phyloP scores from a whole-genome alignment of 2,329 filamentous ascomycete genomes.

The Talaromyces pinophilus region DNA sequence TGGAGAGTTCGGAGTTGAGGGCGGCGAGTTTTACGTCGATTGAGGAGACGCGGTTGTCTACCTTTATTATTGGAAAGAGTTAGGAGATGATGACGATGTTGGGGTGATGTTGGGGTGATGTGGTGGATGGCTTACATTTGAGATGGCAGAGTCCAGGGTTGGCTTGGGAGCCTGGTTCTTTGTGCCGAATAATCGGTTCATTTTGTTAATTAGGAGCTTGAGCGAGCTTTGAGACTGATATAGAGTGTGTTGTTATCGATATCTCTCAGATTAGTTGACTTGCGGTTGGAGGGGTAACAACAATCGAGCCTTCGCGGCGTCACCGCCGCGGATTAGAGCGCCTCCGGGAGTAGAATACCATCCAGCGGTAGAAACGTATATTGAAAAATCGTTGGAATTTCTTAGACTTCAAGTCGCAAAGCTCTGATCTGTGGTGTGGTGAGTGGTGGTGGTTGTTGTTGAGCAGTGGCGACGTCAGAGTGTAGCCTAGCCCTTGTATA shows the following conservation, averaged over 20 bases:
- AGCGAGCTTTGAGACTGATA: background rate
- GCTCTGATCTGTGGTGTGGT: background rate
- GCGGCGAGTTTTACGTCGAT: slow-evolving; percentile 94
- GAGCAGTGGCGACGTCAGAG: slow-evolving; percentile 9
- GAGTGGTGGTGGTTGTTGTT: background rate
- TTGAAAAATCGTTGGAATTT: too few relatives aligned
- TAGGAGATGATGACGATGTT: background rate
- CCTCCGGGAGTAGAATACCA: background rate
- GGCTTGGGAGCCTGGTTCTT: slow-evolving; percentile 87
- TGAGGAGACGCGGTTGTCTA: slow-evolving; percentile 77
- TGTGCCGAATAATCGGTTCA: slow-evolving; percentile 95
- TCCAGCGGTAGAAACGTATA: background rate
- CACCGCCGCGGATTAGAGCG: background rate
- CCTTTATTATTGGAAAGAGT: slow-evolving; percentile 46
- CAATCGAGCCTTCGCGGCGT: background rate
- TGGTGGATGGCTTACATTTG: slow-evolving; percentile 60
- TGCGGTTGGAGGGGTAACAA: slow-evolving; percentile 8
- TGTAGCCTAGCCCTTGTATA: slow-evolving; percentile 5
- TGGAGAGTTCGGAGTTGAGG: slow-evolving; percentile 83
- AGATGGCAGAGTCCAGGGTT: slow-evolving; percentile 78
- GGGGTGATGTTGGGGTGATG: background rate
- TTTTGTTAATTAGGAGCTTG: slow-evolving; percentile 39
- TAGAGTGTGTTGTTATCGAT: background rate
- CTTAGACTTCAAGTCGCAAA: background rate
- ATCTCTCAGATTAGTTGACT: background rate